Base-by-base conservation (phyloP, 305 asterid genomes). In the Solanum chacoense region DNA sequence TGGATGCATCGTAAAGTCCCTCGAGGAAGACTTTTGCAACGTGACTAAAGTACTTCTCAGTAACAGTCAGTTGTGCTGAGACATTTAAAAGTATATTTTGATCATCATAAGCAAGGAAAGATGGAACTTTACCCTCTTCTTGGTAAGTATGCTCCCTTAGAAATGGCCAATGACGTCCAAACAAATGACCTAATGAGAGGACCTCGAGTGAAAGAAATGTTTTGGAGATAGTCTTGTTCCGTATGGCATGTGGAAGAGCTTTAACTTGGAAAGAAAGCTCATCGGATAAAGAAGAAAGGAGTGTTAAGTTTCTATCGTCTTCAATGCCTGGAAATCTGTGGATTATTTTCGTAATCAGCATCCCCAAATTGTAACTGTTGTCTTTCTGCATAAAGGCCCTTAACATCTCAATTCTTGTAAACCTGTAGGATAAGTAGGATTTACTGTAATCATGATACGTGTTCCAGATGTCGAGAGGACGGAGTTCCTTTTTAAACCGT, bases 131-230 rank as follows among this genome's bases (percentile, higher is more conserved):
- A 83, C 55, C 26, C 65, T 69, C 74, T 69, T 72, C 76, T 71
- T 45, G 65, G n/a, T 0, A 4, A 14, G 35, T 29, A 42, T 74
- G 84, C 42, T 83, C 85, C 86, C 74, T 74, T 72, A 78, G 18
- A 50, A 65, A 67, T 22, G 89, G 63, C 86, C 75, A 86, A 45
- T 89, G 83, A 37, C 89, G 67, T 38, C 91, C 87, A 2, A 78
- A 83, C 72, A 89, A 77, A 29, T 80, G 85, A 3, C 89, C 89
- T 40, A 89, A 79, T 20, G 89, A 78, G 72, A 89, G 91, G 11
- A 78, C 75, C 34, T 89, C 89, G 9, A 89, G 38, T 37, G 13
- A 22, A 36, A 89, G 40, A 78, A 65, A 55, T 67, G 87, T 78
- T 31, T 79, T 29, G 24, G 79, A 83, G 71, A 76, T 76, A 32